Percentiles rank a stretch among this genome's conserved stretches.
Conservation (phyloP, 768 basidiomycete species). For the Pholiota conissans region DNA sequence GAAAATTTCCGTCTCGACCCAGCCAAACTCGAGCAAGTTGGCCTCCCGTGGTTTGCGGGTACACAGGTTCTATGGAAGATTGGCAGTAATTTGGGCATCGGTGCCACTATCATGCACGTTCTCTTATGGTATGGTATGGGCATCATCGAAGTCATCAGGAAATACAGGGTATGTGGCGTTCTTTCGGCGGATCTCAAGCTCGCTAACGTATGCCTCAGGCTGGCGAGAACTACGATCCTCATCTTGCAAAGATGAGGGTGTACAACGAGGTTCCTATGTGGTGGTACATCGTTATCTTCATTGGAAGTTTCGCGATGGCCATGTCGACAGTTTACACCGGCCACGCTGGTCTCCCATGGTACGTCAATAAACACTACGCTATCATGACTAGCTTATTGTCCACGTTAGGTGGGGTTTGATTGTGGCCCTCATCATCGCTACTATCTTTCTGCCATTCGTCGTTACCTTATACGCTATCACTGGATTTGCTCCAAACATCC, state of each 20-base stretch:
- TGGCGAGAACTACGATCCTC: conserved; percentile 47
- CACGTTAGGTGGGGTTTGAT: conserved; percentile 46
- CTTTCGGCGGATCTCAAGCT: not conserved
- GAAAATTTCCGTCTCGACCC: conserved; percentile 49
- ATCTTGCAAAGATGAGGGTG: conserved; percentile 54
- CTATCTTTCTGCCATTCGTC: conserved; percentile 51
- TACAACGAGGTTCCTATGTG: conserved; percentile 45
- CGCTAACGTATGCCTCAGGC: conserved; percentile 5
- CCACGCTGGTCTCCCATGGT: conserved; percentile 57
- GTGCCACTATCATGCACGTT: conserved; percentile 53
- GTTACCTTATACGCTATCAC: conserved; percentile 55
- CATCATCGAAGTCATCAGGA: conserved; percentile 39
- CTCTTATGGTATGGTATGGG: conserved; percentile 55
- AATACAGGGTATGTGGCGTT: conserved; percentile 34
- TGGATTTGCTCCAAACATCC: conserved; percentile 23
- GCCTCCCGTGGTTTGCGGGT: conserved; percentile 48
- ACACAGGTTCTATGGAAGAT: conserved; percentile 44
- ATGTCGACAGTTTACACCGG: conserved; percentile 56
- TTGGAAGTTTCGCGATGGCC: conserved; percentile 47
- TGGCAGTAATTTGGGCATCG: conserved; percentile 35
- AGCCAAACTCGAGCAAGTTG: conserved; percentile 44
- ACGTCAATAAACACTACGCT: conserved; percentile 10
- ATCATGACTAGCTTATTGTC: not conserved
- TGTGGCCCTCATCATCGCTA: conserved; percentile 51
- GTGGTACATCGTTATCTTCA: conserved; percentile 49